Percentiles rank a stretch among this genome's conserved stretches.
phyloP scores from a whole-genome alignment of 2,329 filamentous ascomycete species.

The Penicillium sp. region DNA sequence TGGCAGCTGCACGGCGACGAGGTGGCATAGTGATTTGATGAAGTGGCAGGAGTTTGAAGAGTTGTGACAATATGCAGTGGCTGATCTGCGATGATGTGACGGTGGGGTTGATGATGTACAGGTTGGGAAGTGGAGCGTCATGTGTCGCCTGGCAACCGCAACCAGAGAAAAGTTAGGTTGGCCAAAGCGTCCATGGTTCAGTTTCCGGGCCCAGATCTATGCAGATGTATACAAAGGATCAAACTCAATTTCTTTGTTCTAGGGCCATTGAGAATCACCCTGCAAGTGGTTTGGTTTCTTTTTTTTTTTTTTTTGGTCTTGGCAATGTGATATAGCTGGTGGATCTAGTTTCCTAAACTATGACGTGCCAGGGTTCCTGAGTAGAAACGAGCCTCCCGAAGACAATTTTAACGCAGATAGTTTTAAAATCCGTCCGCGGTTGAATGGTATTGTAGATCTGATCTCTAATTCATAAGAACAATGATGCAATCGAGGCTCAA shows the following conservation, averaged over 20 bases:
- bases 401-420: neutral
- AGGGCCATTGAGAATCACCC: no score
- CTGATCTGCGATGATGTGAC: neutral
- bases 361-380: neutral
- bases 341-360: neutral
- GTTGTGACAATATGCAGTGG: neutral
- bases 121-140: conserved; percentile 3
- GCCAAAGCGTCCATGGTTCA: conserved; percentile 4
- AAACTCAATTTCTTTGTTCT: neutral
- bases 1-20: conserved; percentile 38
- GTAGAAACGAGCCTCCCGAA: neutral
- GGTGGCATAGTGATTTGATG: conserved; percentile 39
- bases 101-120: neutral
- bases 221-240: neutral
- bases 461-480: neutral
- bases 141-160: conserved; percentile 12
- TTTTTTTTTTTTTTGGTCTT: neutral
- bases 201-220: neutral
- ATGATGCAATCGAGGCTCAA: conserved; percentile 17
- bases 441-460: neutral
- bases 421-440: neutral
- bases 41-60: neutral
- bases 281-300: neutral
- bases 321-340: neutral
- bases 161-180: neutral